Evolutionary conservation across 768 basidiomycete genomes (phyloP), one percentile per base, ranked within the genome.

Genomic region (Amanita pseudoporphyria): DNA sequence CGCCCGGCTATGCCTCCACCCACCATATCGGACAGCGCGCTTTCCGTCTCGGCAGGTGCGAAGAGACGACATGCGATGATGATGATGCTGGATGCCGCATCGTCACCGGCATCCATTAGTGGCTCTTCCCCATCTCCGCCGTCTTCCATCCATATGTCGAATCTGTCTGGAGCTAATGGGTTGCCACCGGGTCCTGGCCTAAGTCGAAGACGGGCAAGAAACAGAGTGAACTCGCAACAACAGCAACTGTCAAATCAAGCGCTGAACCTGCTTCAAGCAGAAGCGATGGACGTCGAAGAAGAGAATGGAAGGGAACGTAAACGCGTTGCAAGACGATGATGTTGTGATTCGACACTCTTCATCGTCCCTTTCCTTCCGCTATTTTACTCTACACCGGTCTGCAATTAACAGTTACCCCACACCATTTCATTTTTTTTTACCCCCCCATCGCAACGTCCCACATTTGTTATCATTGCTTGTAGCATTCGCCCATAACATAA

Each of bases 31-130:
- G 69, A 69, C 28, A 62, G 67, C 26, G 65, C 71, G 24, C 62
- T 73, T 24, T 62, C 71, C 10, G 64, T 79, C 33, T 64, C 75
- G 3, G 71, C 77, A 0, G 84, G 83, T 28, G 71, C 77, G 1
- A 89, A 89, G 64, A 79, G 87, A 6, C 76, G 87, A 30, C 84
- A 89, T 56, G 82, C 84, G 0, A 74, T 84, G 58, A 85, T 87
- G 81, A 80, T 85, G 75, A 77, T 82, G 73, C 72, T 84, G 3
- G 84, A 87, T 55, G 67, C 81, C 0, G 57, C 70, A 13, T 57
- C 73, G 3, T 54, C 74, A 10, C 55, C 71, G 0, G 67, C 68
- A 22, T 58, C 70, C 19, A 64, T 71, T 13, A 60, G 66, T 10
- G 59, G 68, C 66, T 65, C 31, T 10, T 6, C 24, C 19, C 16